Conservation (phyloP, 345 rosid species). For the Citrus reticulata region DNA sequence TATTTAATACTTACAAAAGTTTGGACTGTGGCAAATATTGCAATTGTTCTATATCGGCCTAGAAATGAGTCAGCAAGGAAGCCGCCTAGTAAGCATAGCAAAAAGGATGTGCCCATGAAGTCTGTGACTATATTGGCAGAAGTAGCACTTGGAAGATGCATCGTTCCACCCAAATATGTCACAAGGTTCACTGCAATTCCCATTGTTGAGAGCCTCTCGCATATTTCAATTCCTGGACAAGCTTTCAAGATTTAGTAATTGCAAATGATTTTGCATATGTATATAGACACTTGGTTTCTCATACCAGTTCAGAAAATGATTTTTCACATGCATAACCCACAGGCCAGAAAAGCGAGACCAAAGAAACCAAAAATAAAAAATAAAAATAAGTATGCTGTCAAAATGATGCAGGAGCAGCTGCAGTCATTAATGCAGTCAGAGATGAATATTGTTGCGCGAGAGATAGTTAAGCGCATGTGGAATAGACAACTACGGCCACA, state of each 20-base stretch:
- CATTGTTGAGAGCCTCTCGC: constrained; percentile 71
- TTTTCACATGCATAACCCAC: no score
- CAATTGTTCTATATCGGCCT: constrained; percentile 69
- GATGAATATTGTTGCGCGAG: no score
- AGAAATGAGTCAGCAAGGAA: constrained; percentile 68
- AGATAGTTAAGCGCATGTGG: not conserved
- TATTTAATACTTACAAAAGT: constrained; percentile 38
- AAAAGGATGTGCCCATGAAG: constrained; percentile 65
- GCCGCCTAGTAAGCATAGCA: constrained; percentile 69
- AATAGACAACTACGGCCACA: not conserved
- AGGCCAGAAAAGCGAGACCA: no score
- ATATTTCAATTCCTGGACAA: constrained; percentile 50
- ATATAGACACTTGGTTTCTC: not conserved
- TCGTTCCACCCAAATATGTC: constrained; percentile 57
- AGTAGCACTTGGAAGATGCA: constrained; percentile 63
- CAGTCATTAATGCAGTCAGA: no score
- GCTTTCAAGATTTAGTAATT: not conserved
- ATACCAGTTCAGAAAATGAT: no score
- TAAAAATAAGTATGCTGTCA: no score
- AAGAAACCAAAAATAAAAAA: no score
- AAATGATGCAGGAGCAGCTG: no score
- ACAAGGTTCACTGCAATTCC: constrained; percentile 78
- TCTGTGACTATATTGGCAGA: constrained; percentile 68
- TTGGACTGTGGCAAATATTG: constrained; percentile 62
- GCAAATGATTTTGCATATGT: not conserved